Conservation (phyloP, 2,329 filamentous ascomycete genomes). For the Colletotrichum tofieldiae region DNA sequence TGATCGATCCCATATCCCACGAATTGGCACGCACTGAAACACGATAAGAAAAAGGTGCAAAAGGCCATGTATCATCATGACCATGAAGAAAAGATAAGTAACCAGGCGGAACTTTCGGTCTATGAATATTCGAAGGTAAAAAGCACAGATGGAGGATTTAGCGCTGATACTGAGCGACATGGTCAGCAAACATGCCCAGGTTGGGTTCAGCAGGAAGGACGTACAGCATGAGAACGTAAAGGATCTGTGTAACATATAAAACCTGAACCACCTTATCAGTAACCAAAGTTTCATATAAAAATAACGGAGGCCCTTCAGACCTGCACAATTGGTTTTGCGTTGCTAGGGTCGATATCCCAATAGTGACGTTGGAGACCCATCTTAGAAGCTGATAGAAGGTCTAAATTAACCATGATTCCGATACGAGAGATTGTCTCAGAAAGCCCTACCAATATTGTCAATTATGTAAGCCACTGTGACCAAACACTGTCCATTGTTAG, state of each 20-base stretch:
- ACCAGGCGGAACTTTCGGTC: conserved; percentile 4
- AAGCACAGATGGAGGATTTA: background rate
- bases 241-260: background rate
- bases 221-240: too few species aligned
- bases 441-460: too few species aligned
- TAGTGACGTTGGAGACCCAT: background rate
- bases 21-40: conserved; percentile 43
- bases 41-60: conserved; percentile 41
- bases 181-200: too few species aligned
- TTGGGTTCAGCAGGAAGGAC: too few species aligned
- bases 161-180: too few species aligned
- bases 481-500: too few species aligned
- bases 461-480: too few species aligned
- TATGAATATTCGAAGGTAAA: background rate
- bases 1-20: conserved; percentile 37
- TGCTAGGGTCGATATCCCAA: background rate
- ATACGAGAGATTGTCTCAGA: too few species aligned
- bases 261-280: background rate
- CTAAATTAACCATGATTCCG: too few species aligned
- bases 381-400: background rate
- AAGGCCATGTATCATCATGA: conserved; percentile 18
- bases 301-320: background rate
- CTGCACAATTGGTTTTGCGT: background rate
- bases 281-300: too few species aligned
- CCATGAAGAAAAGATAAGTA: conserved; percentile 26